Evolutionary conservation across 257 asterid species (phyloP).

Genomic region (Salvia splendens): DNA sequence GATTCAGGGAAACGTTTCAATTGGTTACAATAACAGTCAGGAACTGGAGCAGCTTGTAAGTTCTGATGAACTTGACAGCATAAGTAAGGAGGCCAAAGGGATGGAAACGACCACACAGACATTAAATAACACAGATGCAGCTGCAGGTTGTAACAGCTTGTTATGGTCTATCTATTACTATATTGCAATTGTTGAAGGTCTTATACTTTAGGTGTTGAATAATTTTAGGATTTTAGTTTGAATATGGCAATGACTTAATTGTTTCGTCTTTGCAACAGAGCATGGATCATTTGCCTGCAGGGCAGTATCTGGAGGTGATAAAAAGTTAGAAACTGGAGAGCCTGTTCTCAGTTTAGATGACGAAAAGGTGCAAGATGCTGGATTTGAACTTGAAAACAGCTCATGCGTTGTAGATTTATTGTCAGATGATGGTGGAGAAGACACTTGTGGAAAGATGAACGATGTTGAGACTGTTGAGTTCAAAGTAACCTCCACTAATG

Average conservation of each 20-base stretch:
- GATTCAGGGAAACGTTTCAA: slow-evolving; percentile 2
- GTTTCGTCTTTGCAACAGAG: slow-evolving; percentile 29
- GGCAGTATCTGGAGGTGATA: slow-evolving; percentile 30
- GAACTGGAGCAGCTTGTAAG: slow-evolving; percentile 16
- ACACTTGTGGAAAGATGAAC: slow-evolving; percentile 13
- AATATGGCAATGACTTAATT: not conserved
- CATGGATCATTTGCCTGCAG: slow-evolving; percentile 25
- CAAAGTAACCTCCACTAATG: slow-evolving; percentile 12
- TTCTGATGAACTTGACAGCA: slow-evolving; percentile 20
- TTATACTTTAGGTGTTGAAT: not conserved
- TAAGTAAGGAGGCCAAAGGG: slow-evolving; percentile 25
- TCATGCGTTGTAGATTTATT: slow-evolving; percentile 13
- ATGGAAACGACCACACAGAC: slow-evolving; percentile 18
- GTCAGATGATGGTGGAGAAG: slow-evolving; percentile 11
- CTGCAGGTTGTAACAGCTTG: slow-evolving; percentile 37
- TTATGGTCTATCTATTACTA: slow-evolving; percentile 10
- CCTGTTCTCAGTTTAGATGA: not conserved
- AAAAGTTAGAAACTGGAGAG: slow-evolving; percentile 11
- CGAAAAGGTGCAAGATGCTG: slow-evolving; percentile 18
- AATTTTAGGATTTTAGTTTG: not conserved
- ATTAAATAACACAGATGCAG: slow-evolving; percentile 16
- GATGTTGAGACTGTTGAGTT: slow-evolving; percentile 29
- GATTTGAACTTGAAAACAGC: slow-evolving; percentile 24
- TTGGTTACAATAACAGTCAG: not conserved
- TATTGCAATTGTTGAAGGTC: not conserved